Evolutionary conservation across 352 stramenopile genomes (phyloP).

Genomic region (Globisporangium canariense): DNA sequence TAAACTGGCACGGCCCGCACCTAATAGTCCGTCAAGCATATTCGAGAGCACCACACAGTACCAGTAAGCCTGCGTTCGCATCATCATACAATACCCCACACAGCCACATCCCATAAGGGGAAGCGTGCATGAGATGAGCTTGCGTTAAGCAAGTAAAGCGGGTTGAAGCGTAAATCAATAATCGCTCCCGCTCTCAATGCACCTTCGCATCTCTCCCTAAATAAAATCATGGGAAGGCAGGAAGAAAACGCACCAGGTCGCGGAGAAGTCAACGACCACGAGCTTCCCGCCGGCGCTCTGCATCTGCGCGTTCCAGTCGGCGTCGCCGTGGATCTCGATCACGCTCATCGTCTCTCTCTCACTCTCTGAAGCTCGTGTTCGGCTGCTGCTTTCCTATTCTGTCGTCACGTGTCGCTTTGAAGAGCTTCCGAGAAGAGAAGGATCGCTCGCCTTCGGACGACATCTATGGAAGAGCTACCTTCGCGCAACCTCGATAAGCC

Average conservation of each 20-base stretch:
- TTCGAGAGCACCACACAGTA: background rate
- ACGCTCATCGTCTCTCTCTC: constrained; percentile 51
- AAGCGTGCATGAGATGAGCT: background rate
- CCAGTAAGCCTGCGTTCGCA: background rate
- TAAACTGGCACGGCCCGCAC: constrained; percentile 83
- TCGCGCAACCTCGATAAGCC: background rate
- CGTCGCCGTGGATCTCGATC: constrained; percentile 61
- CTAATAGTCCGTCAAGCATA: constrained; percentile 20
- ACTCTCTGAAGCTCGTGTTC: background rate
- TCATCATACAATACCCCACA: background rate
- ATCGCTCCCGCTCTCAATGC: background rate
- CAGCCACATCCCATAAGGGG: background rate
- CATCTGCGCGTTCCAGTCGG: constrained; percentile 82
- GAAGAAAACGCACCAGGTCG: constrained; percentile 56
- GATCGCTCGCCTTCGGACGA: constrained; percentile 7
- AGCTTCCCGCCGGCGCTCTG: constrained; percentile 73
- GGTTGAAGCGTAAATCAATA: background rate
- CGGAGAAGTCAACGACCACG: constrained; percentile 88
- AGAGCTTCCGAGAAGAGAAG: background rate
- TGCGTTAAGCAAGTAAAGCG: background rate
- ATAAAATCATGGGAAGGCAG: background rate
- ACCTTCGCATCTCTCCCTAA: constrained; percentile 3
- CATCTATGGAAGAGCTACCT: background rate
- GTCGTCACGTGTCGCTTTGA: constrained; percentile 6
- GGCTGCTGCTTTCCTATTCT: background rate